Evolutionary conservation across 2,329 filamentous ascomycete species (phyloP).

Genomic region (Scedosporium apiospermum): DNA sequence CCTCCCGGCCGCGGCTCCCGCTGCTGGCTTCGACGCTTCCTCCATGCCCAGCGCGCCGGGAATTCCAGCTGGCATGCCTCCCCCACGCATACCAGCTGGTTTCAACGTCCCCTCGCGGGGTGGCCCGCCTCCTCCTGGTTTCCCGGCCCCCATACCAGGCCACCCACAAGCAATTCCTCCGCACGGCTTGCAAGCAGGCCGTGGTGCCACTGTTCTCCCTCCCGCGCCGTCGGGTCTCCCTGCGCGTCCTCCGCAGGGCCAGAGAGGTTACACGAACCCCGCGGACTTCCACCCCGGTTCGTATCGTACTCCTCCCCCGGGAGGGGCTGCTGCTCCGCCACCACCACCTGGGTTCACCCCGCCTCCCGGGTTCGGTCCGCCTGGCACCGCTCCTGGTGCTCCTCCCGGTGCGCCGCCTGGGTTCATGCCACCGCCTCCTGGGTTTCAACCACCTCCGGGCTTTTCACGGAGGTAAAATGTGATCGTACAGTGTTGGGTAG

Average conservation of each 20-base stretch:
- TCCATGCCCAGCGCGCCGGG: slow-evolving; percentile 15
- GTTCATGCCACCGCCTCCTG: slow-evolving; percentile 28
- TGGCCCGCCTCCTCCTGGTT: slow-evolving; percentile 21
- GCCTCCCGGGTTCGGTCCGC: slow-evolving; percentile 24
- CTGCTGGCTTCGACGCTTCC: slow-evolving; percentile 25
- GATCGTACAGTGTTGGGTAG: not conserved
- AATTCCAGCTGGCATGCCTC: slow-evolving; percentile 11
- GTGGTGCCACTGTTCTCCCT: slow-evolving; percentile 25
- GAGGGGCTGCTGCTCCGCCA: slow-evolving; percentile 24
- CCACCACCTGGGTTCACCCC: slow-evolving; percentile 28
- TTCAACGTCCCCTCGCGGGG: slow-evolving; percentile 27
- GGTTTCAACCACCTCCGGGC: slow-evolving; percentile 34
- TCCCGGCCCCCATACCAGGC: slow-evolving; percentile 18
- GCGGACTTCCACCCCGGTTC: slow-evolving; percentile 37
- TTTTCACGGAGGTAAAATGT: slow-evolving; percentile 19
- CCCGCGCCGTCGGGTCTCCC: slow-evolving; percentile 41
- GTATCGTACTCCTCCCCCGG: slow-evolving; percentile 22
- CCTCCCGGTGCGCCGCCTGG: slow-evolving; percentile 25
- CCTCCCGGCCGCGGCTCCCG: slow-evolving; percentile 11
- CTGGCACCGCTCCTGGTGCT: slow-evolving; percentile 21
- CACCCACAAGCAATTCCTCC: slow-evolving; percentile 18
- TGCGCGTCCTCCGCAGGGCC: slow-evolving; percentile 37
- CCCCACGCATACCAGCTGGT: slow-evolving; percentile 20
- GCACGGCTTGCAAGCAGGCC: slow-evolving; percentile 7
- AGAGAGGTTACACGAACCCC: slow-evolving; percentile 35